Evolutionary conservation across 2,329 filamentous ascomycete genomes (phyloP).

Genomic region (Neofusicoccum parvum): DNA sequence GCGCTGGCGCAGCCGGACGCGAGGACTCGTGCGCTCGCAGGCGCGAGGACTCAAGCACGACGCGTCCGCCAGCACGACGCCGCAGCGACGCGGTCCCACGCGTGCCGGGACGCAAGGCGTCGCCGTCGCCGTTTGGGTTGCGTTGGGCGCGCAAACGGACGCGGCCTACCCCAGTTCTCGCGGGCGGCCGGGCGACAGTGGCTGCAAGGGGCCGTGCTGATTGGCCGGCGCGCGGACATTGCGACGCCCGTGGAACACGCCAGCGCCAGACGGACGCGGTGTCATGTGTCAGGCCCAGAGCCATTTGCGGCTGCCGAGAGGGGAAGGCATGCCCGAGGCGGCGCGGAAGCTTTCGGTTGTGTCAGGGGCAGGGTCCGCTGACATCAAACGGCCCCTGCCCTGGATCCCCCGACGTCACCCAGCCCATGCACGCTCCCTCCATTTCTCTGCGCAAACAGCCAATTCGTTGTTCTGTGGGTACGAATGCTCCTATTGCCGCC

Average conservation of each 20-base stretch:
- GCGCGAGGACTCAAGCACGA: not conserved
- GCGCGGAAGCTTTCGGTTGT: not conserved
- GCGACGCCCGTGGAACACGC: not conserved
- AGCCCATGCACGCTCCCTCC: not conserved
- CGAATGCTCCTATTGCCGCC: not conserved
- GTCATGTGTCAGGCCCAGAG: not conserved
- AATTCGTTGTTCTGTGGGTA: slow-evolving; percentile 2
- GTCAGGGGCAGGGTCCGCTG: not conserved
- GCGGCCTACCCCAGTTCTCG: not conserved
- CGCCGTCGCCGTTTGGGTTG: too few species aligned
- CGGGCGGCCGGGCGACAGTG: not conserved
- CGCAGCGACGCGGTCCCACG: not conserved
- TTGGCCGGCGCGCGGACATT: not conserved
- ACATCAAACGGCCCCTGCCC: slow-evolving; percentile 1
- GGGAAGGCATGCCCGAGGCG: not conserved
- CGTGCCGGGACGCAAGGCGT: not conserved
- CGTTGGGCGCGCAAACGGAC: not conserved
- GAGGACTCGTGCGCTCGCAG: too few species aligned
- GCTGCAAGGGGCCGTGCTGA: slow-evolving; percentile 1
- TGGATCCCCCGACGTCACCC: not conserved
- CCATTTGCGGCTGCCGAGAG: not conserved
- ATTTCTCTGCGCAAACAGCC: not conserved
- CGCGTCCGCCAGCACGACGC: not conserved
- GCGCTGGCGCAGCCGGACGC: too few species aligned
- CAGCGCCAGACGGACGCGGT: not conserved